phyloP scores from a whole-genome alignment of 2,329 filamentous ascomycete genomes.

The Sporothrix luriei region DNA sequence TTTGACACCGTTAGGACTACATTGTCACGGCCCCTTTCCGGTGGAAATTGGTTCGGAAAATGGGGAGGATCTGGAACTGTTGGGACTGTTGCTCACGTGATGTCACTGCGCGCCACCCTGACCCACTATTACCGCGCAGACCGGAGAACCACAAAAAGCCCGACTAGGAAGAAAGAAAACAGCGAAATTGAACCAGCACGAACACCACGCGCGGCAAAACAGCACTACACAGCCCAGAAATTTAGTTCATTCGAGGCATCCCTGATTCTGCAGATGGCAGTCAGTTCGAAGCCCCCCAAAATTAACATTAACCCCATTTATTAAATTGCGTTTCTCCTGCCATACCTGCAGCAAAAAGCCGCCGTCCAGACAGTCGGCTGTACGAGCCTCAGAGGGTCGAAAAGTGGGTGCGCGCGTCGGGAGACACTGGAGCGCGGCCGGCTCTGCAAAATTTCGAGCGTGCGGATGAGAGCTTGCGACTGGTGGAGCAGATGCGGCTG shows the following conservation, averaged over 20 bases:
- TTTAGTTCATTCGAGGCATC: slow-evolving; percentile 15
- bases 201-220: slow-evolving; percentile 4
- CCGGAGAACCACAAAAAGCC: slow-evolving; percentile 20
- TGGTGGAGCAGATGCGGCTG: neutral
- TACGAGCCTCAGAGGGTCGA: neutral
- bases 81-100: slow-evolving; percentile 29
- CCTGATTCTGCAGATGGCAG: slow-evolving; percentile 11
- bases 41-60: slow-evolving; percentile 23
- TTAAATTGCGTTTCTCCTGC: slow-evolving; percentile 17
- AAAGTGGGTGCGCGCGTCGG: neutral
- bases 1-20: neutral
- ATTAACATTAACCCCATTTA: slow-evolving; percentile 20
- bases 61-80: slow-evolving; percentile 20
- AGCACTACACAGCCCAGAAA: slow-evolving; percentile 12
- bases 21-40: slow-evolving; percentile 15
- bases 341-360: slow-evolving; percentile 17
- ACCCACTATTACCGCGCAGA: slow-evolving; percentile 26
- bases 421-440: slow-evolving; percentile 9
- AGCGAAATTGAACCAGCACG: slow-evolving; percentile 15
- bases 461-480: slow-evolving; percentile 2
- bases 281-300: neutral
- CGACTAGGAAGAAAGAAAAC: slow-evolving; percentile 30
- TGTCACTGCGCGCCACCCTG: slow-evolving; percentile 21
- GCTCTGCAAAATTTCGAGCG: slow-evolving; percentile 12
- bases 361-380: neutral